phyloP scores from a whole-genome alignment of 345 rosid genomes.

The Streptanthus diversifolius region DNA sequence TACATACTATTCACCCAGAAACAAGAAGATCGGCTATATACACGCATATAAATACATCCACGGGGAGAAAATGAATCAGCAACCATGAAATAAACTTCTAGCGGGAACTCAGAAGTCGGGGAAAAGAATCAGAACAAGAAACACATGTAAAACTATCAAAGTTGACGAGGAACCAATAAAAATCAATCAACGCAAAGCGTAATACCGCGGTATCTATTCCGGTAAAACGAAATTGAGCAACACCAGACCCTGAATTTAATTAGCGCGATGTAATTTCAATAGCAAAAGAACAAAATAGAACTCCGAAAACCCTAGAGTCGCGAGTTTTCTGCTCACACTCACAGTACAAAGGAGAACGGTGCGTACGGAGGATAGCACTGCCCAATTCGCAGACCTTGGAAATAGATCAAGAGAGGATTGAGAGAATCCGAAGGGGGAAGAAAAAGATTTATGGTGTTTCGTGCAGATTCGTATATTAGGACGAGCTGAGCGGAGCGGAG shows the following conservation, averaged over 20 bases:
- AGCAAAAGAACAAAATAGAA: background rate
- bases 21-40: background rate
- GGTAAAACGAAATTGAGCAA: background rate
- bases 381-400: conserved; percentile 3
- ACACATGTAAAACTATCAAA: background rate
- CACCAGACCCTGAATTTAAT: background rate
- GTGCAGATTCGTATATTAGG: background rate
- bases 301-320: conserved; percentile 24
- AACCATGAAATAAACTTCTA: background rate
- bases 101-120: background rate
- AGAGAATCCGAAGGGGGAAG: background rate
- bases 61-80: background rate
- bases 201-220: background rate
- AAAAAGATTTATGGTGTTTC: background rate
- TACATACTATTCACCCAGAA: background rate
- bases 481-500: background rate
- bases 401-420: background rate
- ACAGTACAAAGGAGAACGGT: conserved; percentile 6
- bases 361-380: conserved; percentile 10
- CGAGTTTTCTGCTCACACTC: background rate
- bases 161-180: background rate
- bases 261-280: background rate
- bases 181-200: background rate
- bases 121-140: background rate
- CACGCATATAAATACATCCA: background rate